Base-by-base conservation (phyloP, 2,329 filamentous ascomycete genomes). In the Westerdykella sp. region DNA sequence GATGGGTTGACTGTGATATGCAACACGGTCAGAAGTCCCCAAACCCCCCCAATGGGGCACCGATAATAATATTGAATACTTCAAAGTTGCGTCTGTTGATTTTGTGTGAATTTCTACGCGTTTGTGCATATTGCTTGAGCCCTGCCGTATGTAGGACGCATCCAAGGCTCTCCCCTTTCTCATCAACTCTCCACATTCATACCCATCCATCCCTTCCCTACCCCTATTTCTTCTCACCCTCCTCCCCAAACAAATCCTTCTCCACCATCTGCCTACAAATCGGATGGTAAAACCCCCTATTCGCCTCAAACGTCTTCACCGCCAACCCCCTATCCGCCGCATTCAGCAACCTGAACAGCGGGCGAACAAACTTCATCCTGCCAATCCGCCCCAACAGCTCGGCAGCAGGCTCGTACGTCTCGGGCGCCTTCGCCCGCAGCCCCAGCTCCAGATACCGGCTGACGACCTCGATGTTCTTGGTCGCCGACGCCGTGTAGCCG, bases 331-430 rank as follows among this genome's bases (percentile, higher is more conserved):
- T 74, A 69, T 96, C 84, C 32, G 86, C 79, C 64, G 82, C 81
- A 59, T 84, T 83, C 53, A 98, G 71, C 39, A 80, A 77, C 48
- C 84, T 78, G 71, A 84, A 96, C 60, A 97, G 69, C 16, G 91
- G 88, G 38, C 91, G 76, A 46, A 97, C 91, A 67, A 91, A 97
- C 77, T 97, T 97, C 93, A 98, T 97, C 44, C 93, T 76, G 11
- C 93, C 93, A 18, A 96, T 89, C 41, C 77, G 76, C 25, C 87
- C 86, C 32, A 97, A 73, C 43, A 96, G 73, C 45, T 86, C 79
- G 1, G 84, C 81, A 0, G 87, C 80, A 1, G 83, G 83, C 46
- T 79, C 63, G 57, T 91, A 87, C 31, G 85, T 79, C 44, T 74
- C 78, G 40, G 76, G 67, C 56, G 89, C 86, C 44, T 81, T 79